Evolutionary conservation across 1,139 yeast species (phyloP).

Genomic region (Magnusiomyces fungicola): DNA sequence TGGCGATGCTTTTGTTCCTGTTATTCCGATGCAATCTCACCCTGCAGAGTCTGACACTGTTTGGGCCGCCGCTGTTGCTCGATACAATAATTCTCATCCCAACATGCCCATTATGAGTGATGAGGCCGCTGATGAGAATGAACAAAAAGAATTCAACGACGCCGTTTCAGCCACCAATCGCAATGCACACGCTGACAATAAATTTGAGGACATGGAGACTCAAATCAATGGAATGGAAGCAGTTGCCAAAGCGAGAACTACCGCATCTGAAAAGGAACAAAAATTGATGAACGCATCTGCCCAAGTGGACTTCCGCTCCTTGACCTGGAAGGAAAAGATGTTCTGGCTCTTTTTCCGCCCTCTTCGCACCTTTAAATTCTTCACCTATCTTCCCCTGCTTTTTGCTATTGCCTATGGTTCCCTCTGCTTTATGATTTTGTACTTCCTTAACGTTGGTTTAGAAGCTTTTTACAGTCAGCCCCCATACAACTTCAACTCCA

Average conservation of each 20-base stretch:
- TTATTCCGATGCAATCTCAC: constrained; percentile 2
- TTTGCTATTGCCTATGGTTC: constrained; percentile 60
- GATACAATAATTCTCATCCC: not conserved
- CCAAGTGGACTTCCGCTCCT: constrained; percentile 7
- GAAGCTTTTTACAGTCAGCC: constrained; percentile 51
- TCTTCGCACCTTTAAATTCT: constrained; percentile 22
- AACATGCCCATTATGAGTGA: not conserved
- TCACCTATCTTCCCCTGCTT: constrained; percentile 61
- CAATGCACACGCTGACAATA: not conserved
- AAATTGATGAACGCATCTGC: not conserved
- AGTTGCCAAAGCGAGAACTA: not conserved
- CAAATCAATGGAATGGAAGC: not conserved
- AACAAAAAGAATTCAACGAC: not conserved
- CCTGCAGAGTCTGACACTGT: not conserved
- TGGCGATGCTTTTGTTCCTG: constrained; percentile 6
- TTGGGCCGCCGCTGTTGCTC: not conserved
- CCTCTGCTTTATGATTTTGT: constrained; percentile 59
- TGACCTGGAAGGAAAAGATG: constrained; percentile 3
- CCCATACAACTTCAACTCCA: constrained; percentile 63
- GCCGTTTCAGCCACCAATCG: not conserved
- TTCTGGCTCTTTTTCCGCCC: constrained; percentile 32
- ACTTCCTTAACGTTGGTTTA: constrained; percentile 68
- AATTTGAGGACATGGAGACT: not conserved
- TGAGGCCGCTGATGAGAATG: not conserved
- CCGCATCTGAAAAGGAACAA: constrained; percentile 7